Percentiles rank a stretch among this genome's conserved stretches.
Evolutionary conservation across 2,329 filamentous ascomycete genomes (phyloP).

Genomic region (Verticillium tricorpus): DNA sequence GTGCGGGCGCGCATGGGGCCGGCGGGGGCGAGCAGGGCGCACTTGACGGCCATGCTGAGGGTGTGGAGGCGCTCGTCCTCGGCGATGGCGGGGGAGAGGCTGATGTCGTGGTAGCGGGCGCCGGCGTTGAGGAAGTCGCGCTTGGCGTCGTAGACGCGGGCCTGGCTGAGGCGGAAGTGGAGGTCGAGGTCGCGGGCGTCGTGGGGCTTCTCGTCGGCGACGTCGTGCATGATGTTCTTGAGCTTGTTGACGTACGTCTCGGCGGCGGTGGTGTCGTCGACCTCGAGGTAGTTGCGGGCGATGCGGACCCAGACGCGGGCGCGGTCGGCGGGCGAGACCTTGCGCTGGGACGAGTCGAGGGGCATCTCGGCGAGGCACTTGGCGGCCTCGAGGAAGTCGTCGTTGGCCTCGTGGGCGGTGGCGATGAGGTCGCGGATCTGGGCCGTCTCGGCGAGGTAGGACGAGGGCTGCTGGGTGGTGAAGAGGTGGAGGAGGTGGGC

Average conservation of each 20-base stretch:
- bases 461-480: conserved; percentile 50
- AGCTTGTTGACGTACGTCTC: conserved; percentile 90
- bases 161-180: conserved; percentile 87
- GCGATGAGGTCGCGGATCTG: conserved; percentile 76
- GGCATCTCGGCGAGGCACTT: conserved; percentile 77
- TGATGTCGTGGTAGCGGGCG: conserved; percentile 83
- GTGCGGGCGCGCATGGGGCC: conserved; percentile 78
- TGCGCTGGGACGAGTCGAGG: conserved; percentile 82
- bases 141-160: conserved; percentile 87
- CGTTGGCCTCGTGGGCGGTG: conserved; percentile 74
- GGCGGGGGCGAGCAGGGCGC: conserved; percentile 86
- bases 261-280: conserved; percentile 81
- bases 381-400: conserved; percentile 77
- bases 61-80: conserved; percentile 83
- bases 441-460: conserved; percentile 79
- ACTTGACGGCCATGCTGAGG: conserved; percentile 82
- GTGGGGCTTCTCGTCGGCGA: conserved; percentile 62
- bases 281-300: conserved; percentile 88
- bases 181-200: conserved; percentile 68
- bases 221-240: conserved; percentile 83
- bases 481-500: conserved; percentile 67
- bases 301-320: conserved; percentile 89
- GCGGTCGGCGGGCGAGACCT: conserved; percentile 76
- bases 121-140: conserved; percentile 85
- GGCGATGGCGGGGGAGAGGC: conserved; percentile 70